Percentiles rank a stretch among this genome's conserved stretches.
These are phyloP conservation scores for Coprinellus micaceus DNA, from an alignment of 768 basidiomycete genomes.

Conservation along the genomic window DNA sequence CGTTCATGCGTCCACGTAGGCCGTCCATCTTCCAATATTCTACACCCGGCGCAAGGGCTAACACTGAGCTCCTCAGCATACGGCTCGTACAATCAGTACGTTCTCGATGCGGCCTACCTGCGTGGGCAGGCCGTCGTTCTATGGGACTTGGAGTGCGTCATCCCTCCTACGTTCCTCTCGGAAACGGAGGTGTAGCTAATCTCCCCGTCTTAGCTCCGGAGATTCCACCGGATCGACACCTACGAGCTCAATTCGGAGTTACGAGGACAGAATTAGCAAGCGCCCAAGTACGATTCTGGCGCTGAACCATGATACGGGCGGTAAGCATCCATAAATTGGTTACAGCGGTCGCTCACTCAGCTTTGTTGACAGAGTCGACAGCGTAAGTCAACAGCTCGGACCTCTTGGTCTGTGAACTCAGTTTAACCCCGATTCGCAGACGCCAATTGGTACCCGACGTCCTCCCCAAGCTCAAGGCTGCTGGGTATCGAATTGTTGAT, in stretches of 20 bases:
- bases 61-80: constrained; percentile 26
- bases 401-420: background rate
- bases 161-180: background rate
- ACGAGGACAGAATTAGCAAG: constrained; percentile 22
- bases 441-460: constrained; percentile 35
- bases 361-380: constrained; percentile 28
- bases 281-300: constrained; percentile 31
- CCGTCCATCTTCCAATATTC: too few species aligned
- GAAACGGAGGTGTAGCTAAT: constrained; percentile 1
- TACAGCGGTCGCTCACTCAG: background rate
- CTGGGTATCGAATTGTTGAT: constrained; percentile 40
- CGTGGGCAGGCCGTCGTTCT: constrained; percentile 34
- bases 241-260: constrained; percentile 28
- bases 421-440: constrained; percentile 14
- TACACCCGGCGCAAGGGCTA: too few species aligned
- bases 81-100: constrained; percentile 46
- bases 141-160: constrained; percentile 38
- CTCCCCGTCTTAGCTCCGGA: constrained; percentile 25
- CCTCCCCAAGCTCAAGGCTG: constrained; percentile 32
- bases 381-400: constrained; percentile 26
- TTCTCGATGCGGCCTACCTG: constrained; percentile 32
- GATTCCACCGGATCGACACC: constrained; percentile 36
- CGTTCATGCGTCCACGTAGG: constrained; percentile 47
- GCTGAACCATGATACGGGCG: constrained; percentile 33
- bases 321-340: constrained; percentile 12